Base-by-base conservation (phyloP, 148 eudicot species). In the Rhododendron griersonianum region DNA sequence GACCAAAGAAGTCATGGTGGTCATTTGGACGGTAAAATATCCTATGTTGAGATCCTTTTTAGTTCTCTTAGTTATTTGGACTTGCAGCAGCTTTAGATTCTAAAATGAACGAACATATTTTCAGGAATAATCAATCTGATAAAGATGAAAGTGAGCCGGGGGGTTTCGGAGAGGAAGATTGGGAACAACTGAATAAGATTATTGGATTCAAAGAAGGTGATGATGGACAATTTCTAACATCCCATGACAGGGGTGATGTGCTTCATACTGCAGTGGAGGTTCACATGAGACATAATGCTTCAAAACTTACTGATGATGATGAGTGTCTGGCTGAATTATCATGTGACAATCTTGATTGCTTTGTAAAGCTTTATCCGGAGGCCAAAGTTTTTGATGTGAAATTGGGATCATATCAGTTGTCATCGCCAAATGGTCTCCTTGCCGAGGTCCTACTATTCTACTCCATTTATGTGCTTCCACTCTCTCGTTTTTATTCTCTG, bases 261-360 rank as follows among this genome's bases (percentile, higher is more conserved):
- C 88, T 91, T 59, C 94, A 91, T 86, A 91, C 91, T 82, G 90
- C 90, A 19, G 88, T 97, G 90, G 98, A 95, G 89, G 92, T 97
- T 83, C 94, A 91, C 91, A 97, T 97, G 99, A 93, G 92, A 90
- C 99, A 93, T 82, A 97, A 94, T 93, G 99, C 99, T 79, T 93
- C 99, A 74, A 95, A 92, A 91, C 95, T 97, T 53, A 88, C 87
- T 79, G 95, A 95, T 86, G 91, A 88, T 25, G 78, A 87, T 57
- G 93, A 87, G 59, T 93, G 94, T 88, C 90, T 97, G 84, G 96
- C 94, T 87, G 99, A 95, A 80, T 91, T 97, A 90, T 95, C 99
- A 75, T 97, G 98, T 88, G 95, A 95, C 89, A 91, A 90, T 84
- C 92, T 97, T 84, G 93, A 88, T 87, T 97, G 95, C 86, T 93